phyloP scores from a whole-genome alignment of 1,284 basidiomycete genomes.

The Cutaneotrichosporon sp. region DNA sequence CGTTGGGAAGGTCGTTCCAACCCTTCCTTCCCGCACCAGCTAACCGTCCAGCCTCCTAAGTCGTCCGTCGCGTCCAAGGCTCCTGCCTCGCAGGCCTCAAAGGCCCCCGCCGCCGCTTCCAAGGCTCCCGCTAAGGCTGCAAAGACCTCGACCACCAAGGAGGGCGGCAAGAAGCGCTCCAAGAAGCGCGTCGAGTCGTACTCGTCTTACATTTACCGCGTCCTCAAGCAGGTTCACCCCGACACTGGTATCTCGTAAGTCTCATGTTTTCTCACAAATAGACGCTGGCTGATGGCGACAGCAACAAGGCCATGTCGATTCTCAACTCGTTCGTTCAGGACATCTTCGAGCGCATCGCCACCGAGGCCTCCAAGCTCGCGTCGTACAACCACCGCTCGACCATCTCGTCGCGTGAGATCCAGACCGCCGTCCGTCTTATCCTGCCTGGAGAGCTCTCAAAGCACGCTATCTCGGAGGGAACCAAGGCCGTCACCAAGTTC shows the following conservation, averaged over 20 bases:
- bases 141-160: constrained; percentile 64
- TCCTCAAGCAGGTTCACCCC: constrained; percentile 68
- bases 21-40: not conserved
- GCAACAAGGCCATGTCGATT: constrained; percentile 92
- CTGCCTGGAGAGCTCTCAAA: constrained; percentile 75
- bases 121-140: constrained; percentile 58
- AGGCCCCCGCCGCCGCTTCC: constrained; percentile 51
- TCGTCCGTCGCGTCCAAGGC: constrained; percentile 50
- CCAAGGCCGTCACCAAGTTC: constrained; percentile 56
- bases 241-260: constrained; percentile 76
- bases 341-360: constrained; percentile 88
- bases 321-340: constrained; percentile 90
- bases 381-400: constrained; percentile 91
- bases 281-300: not conserved
- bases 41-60: constrained; percentile 50
- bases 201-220: constrained; percentile 89
- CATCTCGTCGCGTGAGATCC: constrained; percentile 89
- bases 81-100: constrained; percentile 58
- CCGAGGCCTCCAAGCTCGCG: constrained; percentile 84
- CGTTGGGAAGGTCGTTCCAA: not conserved
- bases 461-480: constrained; percentile 76
- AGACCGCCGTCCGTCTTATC: constrained; percentile 84
- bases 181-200: constrained; percentile 86
- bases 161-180: constrained; percentile 77
- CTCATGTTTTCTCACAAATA: not conserved